Conservation (phyloP, 2,329 filamentous ascomycete species). For the Akanthomyces muscarius region DNA sequence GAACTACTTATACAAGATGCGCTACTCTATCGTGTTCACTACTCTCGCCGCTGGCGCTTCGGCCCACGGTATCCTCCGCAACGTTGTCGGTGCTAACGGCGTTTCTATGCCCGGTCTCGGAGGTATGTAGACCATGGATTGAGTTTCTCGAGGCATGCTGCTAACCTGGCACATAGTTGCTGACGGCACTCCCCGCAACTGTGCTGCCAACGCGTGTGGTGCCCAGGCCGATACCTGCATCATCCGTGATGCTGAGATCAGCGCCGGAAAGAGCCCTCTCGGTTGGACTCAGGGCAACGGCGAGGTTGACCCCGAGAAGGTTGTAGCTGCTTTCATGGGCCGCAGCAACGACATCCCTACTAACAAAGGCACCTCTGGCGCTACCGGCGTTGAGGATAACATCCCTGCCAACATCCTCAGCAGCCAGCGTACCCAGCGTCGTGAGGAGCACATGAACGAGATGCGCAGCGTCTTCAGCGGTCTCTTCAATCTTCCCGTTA, state of each 20-base stretch:
- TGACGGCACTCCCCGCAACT: slow-evolving; percentile 61
- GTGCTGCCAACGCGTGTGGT: slow-evolving; percentile 51
- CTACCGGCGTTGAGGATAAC: slow-evolving; percentile 34
- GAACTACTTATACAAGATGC: slow-evolving; percentile 8
- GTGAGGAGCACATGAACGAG: slow-evolving; percentile 14
- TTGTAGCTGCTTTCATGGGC: slow-evolving; percentile 56
- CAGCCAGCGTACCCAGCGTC: slow-evolving; percentile 10
- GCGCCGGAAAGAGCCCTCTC: slow-evolving; percentile 49
- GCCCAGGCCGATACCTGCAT: slow-evolving; percentile 60
- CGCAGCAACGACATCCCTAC: slow-evolving; percentile 27
- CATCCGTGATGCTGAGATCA: slow-evolving; percentile 54
- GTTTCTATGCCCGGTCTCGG: slow-evolving; percentile 53
- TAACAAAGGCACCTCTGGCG: slow-evolving; percentile 31
- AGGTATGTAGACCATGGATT: neutral
- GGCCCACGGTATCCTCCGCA: slow-evolving; percentile 51
- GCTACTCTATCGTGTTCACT: slow-evolving; percentile 2
- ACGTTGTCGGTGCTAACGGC: slow-evolving; percentile 51
- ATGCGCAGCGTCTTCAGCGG: slow-evolving; percentile 21
- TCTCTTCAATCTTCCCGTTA: slow-evolving; percentile 13
- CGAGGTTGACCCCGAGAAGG: slow-evolving; percentile 48
- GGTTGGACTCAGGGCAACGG: slow-evolving; percentile 55
- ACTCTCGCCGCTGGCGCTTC: slow-evolving; percentile 6
- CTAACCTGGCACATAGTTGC: slow-evolving; percentile 35
- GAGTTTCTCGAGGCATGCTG: neutral
- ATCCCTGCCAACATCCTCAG: slow-evolving; percentile 24